phyloP scores from a whole-genome alignment of 352 stramenopile species.

The Globisporangium barbulae region DNA sequence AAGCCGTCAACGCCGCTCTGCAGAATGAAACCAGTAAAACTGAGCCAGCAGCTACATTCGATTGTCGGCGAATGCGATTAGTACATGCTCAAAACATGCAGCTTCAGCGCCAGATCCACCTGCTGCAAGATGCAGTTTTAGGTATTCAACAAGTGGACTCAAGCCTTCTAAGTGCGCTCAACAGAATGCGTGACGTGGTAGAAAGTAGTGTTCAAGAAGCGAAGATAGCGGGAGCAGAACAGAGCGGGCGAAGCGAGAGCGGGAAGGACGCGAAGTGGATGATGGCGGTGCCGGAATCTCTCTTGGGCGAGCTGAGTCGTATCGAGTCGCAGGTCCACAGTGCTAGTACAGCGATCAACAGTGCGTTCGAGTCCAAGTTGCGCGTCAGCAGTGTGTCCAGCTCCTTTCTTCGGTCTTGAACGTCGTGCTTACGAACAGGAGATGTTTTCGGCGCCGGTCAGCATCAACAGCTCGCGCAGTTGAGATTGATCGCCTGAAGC shows the following conservation, averaged over 20 bases:
- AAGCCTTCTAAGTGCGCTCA: constrained; percentile 32
- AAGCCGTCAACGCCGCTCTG: constrained; percentile 33
- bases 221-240: constrained; percentile 34
- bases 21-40: constrained; percentile 26
- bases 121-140: constrained; percentile 38
- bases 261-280: constrained; percentile 36
- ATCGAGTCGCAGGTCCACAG: constrained; percentile 31
- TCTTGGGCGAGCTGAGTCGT: constrained; percentile 30
- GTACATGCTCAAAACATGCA: constrained; percentile 63
- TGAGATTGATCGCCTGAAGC: constrained; percentile 15
- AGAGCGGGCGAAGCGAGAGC: constrained; percentile 11
- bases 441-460: constrained; percentile 18
- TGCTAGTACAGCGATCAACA: constrained; percentile 17
- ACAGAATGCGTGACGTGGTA: constrained; percentile 40
- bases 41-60: constrained; percentile 17
- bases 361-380: constrained; percentile 31
- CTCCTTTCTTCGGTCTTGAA: constrained; percentile 21
- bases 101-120: constrained; percentile 43
- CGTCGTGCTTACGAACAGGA: constrained; percentile 15
- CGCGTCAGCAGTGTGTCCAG: constrained; percentile 24
- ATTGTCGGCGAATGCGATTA: constrained; percentile 31
- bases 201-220: constrained; percentile 42
- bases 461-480: neutral
- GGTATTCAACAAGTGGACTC: constrained; percentile 33
- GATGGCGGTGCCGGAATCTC: constrained; percentile 31